Conservation (phyloP, 176 grass and related monocot species). For the Musa itinerans region DNA sequence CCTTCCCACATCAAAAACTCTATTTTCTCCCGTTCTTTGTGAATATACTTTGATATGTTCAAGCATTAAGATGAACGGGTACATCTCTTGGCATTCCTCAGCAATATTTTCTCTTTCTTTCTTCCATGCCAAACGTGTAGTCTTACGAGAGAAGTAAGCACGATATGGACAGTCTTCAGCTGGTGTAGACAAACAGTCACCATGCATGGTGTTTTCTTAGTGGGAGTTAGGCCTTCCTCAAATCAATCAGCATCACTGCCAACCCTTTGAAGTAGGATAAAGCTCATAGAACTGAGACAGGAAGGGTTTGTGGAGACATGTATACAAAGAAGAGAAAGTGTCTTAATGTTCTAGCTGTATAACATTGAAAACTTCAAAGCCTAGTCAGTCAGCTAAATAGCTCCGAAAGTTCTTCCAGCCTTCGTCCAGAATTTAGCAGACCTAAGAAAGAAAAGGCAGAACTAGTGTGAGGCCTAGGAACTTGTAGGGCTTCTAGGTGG, state of each 20-base stretch:
- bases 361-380: constrained; percentile 3
- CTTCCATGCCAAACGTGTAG: not conserved
- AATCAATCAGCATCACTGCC: constrained; percentile 16
- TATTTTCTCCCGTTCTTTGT: not conserved
- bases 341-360: not conserved
- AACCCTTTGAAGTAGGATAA: not conserved
- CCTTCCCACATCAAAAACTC: not conserved
- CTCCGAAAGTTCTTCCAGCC: constrained; percentile 30
- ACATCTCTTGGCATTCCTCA: not conserved
- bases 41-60: not conserved
- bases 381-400: not conserved
- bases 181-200: not conserved
- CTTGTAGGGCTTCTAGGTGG: not conserved
- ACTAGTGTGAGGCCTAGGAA: not conserved
- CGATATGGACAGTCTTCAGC: not conserved
- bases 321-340: not conserved
- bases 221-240: constrained; percentile 11
- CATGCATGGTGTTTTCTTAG: not conserved
- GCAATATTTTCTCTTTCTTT: not conserved
- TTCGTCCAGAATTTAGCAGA: constrained; percentile 27
- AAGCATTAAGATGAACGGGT: not conserved
- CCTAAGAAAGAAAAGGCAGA: not conserved
- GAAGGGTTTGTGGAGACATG: not conserved
- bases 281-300: not conserved
- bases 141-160: not conserved